Base-by-base conservation (phyloP, 768 basidiomycete genomes). In the Tricholomella constricta region DNA sequence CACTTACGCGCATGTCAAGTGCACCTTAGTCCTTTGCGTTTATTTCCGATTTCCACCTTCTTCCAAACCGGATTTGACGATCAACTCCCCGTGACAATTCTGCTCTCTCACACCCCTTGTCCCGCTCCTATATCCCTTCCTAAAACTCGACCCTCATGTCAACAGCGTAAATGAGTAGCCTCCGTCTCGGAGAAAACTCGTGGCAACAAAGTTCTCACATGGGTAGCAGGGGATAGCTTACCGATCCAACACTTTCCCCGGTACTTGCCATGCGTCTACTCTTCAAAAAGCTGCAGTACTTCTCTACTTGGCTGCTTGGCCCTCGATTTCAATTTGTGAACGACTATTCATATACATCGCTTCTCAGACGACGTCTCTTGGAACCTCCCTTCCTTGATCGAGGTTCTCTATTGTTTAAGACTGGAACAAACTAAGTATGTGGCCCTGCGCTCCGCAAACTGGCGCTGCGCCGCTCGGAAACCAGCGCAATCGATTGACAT, bases 121-220 rank as follows among this genome's bases (percentile, higher is more conserved):
- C 29, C 11, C 11, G 6, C 11, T 31, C 14, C 15, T 15, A n/a
- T 37, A 37, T 37, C 12, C 12, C 36, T 37, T 14, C 36, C 14
- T 37, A 20, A 23, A 31, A 31, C 12, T 6, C 17, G 8, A 27
- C 44, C 20, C 45, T 22, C 42, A 15, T 12, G 19, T 46, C 45
- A 34, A 12, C 45, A 3, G 11, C 31, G 26, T 12, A 32, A 34
- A 35, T 23, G 6, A 17, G 46, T n/a, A 26, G 25, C 17, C 22
- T 47, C 29, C 46, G 12, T 37, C 35, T 48, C 46, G 46, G 46
- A 36, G 15, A 46, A 48, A 36, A 37, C 46, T 48, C 46, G 46
- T 48, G 46, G 46, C 45, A 45, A 34, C 25, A 45, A 34, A 2
- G 17, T 36, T 20, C 12, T 19, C 25, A 27, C 41, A 23, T 41